Evolutionary conservation across 1,284 basidiomycete species (phyloP), one percentile per base, ranked within the genome.

Genomic region (Amylostereum chailletii): DNA sequence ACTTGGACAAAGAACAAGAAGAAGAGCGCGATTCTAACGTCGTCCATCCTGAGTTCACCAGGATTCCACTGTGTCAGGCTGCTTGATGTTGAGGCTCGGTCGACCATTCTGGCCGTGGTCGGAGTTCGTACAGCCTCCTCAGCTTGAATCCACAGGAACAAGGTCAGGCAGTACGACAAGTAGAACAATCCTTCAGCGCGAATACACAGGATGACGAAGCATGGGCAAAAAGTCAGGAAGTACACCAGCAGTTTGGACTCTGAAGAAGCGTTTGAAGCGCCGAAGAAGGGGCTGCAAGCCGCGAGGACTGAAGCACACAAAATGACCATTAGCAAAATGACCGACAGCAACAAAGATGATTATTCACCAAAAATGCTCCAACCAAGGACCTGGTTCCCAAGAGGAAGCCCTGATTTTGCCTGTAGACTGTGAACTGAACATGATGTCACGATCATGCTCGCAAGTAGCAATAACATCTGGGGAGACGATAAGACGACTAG

Each of bases 1-100:
- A 90, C 77, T 59, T 94, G 90, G 3, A 93, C 82, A 59, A 93
- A 90, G 64, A 91, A 88, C 52, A 94, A 66, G 68, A 92, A 94
- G 62, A 90, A 88, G 27, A 93, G 54, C 0, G 86, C 88, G 47
- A 90, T 81, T 33, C 90, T 67, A 8, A 91, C 64, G 56, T 92
- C 86, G 39, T 83, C 81, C 32, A 66, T 62, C 45, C 69, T 71
- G 54, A 86, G 81, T 4, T 64, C 61, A 56, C 84, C 80, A 9
- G 58, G 48, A 19, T 54, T 53, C 47, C 52, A 49, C 48, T 26
- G 29, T 57, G 50, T 26, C 51, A 40, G 45, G 46, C 32, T 19
- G 19, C 19, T 19, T 19, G 19, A 19, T 19, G 19, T 19, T 19
- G 19, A 19, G 19, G 19, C 19, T 19, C 19, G 19, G 19, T 19